Conservation (phyloP, 164 flowering plant species). For the Pachysandra terminalis region DNA sequence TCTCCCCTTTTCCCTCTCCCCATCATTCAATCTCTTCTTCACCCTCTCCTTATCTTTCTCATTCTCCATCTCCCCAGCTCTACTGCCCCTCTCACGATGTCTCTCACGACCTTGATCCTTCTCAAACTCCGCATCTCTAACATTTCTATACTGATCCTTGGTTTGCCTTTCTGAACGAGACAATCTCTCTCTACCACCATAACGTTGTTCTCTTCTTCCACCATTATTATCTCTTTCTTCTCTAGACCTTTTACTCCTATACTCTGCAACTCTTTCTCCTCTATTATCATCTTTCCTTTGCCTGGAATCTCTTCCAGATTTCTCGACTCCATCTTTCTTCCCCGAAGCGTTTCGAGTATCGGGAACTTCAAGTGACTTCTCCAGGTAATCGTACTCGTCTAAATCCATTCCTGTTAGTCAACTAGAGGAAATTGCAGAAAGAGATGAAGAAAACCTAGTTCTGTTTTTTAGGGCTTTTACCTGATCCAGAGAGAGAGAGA, state of each 20-base stretch:
- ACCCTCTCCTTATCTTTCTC: conserved; percentile 19
- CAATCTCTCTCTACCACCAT: conserved; percentile 23
- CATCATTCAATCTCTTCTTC: conserved; percentile 20
- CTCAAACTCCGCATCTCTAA: conserved; percentile 28
- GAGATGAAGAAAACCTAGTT: neutral
- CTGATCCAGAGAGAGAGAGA: neutral
- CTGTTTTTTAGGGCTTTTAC: conserved; percentile 2
- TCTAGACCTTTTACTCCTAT: conserved; percentile 40
- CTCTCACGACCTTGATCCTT: conserved; percentile 11
- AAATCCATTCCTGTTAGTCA: conserved; percentile 83
- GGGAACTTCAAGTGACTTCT: conserved; percentile 74
- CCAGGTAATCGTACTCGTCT: conserved; percentile 96
- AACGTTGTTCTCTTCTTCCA: conserved; percentile 29
- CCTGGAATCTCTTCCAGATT: conserved; percentile 46
- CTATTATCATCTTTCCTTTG: conserved; percentile 35
- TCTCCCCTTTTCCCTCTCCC: conserved; percentile 12
- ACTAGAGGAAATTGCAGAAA: too few species aligned
- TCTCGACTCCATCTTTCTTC: conserved; percentile 28
- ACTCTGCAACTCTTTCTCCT: conserved; percentile 17
- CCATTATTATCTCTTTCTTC: conserved; percentile 37
- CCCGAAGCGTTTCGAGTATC: conserved; percentile 23
- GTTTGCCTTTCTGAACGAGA: conserved; percentile 27
- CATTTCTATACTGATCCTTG: conserved; percentile 34
- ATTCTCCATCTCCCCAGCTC: conserved; percentile 9
- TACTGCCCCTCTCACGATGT: conserved; percentile 11